Conservation (phyloP, 148 eudicot species). For the Spergularia marina region DNA sequence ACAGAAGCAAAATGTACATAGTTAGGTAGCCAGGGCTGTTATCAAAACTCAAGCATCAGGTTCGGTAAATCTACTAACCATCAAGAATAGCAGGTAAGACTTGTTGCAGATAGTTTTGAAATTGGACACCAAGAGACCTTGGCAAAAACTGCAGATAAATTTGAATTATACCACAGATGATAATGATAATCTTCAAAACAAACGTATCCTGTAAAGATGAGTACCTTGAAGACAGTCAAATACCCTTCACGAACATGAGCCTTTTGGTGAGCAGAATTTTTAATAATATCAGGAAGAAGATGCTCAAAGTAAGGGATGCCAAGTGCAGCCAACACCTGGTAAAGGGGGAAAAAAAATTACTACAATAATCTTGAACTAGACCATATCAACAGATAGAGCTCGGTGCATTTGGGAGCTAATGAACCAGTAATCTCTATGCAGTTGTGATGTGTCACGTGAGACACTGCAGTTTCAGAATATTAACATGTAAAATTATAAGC, state of each 20-base stretch:
- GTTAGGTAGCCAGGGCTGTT: background rate
- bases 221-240: constrained; percentile 86
- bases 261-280: constrained; percentile 91
- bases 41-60: background rate
- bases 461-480: background rate
- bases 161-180: constrained; percentile 5
- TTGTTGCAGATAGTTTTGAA: constrained; percentile 91
- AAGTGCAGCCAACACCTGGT: constrained; percentile 91
- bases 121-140: constrained; percentile 85
- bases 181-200: background rate
- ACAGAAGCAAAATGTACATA: background rate
- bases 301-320: constrained; percentile 80
- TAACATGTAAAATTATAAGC: background rate
- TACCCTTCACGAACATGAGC: constrained; percentile 93
- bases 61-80: constrained; percentile 42
- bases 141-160: constrained; percentile 70
- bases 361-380: background rate
- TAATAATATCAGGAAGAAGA: constrained; percentile 83
- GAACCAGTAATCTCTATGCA: too few relatives aligned
- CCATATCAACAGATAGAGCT: background rate
- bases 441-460: too few relatives aligned
- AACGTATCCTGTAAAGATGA: background rate
- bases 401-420: too few relatives aligned
- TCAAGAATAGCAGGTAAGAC: constrained; percentile 95
- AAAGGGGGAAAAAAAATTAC: constrained; percentile 3